Evolutionary conservation across 176 grass and related monocot species (phyloP).

Genomic region (Oryza officinalis): DNA sequence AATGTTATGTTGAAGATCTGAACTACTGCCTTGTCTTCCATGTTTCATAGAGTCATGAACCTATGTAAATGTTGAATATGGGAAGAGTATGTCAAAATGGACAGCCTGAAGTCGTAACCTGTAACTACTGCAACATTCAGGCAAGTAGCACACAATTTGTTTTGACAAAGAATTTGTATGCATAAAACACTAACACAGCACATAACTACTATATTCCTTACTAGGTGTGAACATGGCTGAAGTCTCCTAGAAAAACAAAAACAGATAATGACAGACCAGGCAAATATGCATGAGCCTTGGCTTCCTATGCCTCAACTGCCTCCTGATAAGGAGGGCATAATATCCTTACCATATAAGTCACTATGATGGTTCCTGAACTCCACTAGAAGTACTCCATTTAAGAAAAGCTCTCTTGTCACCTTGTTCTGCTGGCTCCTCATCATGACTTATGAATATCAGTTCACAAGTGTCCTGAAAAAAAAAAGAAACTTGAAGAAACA

Average conservation of each 20-base stretch:
- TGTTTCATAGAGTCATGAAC: not conserved
- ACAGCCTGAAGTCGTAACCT: not conserved
- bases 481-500: not conserved
- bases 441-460: constrained; percentile 25
- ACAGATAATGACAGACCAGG: constrained; percentile 26
- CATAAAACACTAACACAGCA: constrained; percentile 14
- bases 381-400: constrained; percentile 35
- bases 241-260: constrained; percentile 23
- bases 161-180: not conserved
- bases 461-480: constrained; percentile 21
- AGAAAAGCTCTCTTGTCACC: constrained; percentile 38
- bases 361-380: constrained; percentile 30
- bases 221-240: constrained; percentile 7
- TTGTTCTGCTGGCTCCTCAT: constrained; percentile 29
- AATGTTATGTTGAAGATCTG: not conserved
- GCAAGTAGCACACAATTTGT: not conserved
- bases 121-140: not conserved
- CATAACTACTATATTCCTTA: constrained; percentile 37
- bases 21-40: not conserved
- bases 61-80: not conserved
- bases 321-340: constrained; percentile 38
- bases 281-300: not conserved
- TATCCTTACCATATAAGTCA: constrained; percentile 41
- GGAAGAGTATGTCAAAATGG: not conserved
- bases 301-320: constrained; percentile 38